A percentile compares a stretch with the other conserved stretches of the same genome.
phyloP scores from a whole-genome alignment of 305 asterid genomes.

The Fraxinus baroniana region DNA sequence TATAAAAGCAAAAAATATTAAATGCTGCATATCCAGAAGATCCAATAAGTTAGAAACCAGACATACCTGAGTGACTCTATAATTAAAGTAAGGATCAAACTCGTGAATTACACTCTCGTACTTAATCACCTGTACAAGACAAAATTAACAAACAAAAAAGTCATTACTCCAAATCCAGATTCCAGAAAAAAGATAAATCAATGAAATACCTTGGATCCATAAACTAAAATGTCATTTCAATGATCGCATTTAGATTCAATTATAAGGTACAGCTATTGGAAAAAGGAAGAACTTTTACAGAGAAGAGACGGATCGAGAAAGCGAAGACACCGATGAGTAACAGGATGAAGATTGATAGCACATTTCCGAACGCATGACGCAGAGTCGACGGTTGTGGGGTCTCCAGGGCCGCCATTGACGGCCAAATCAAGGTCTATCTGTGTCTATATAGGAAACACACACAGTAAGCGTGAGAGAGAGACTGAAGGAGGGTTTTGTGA shows the following conservation, averaged over 20 bases:
- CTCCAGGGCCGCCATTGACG: conserved; percentile 84
- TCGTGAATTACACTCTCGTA: conserved; percentile 99
- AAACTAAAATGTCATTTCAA: conserved; percentile 12
- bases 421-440: conserved; percentile 37
- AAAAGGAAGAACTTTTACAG: conserved; percentile 43
- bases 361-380: conserved; percentile 91
- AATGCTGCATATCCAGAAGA: conserved; percentile 1
- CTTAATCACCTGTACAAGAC: conserved; percentile 72
- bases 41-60: conserved; percentile 22
- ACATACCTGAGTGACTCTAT: conserved; percentile 98
- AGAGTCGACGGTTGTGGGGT: conserved; percentile 42
- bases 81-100: conserved; percentile 98
- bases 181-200: conserved; percentile 8
- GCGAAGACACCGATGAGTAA: conserved; percentile 91
- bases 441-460: conserved; percentile 19
- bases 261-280: neutral
- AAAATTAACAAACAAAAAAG: conserved; percentile 9
- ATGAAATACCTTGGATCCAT: neutral
- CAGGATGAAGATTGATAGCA: conserved; percentile 71
- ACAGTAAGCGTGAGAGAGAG: conserved; percentile 25
- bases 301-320: conserved; percentile 99
- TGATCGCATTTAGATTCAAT: conserved; percentile 20
- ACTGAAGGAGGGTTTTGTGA: conserved; percentile 29
- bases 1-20: neutral
- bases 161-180: conserved; percentile 19